A percentile compares a stretch with the other conserved stretches of the same genome.
phyloP scores from a whole-genome alignment of 208 protist species.

The Acanthamoeba triangularis region DNA sequence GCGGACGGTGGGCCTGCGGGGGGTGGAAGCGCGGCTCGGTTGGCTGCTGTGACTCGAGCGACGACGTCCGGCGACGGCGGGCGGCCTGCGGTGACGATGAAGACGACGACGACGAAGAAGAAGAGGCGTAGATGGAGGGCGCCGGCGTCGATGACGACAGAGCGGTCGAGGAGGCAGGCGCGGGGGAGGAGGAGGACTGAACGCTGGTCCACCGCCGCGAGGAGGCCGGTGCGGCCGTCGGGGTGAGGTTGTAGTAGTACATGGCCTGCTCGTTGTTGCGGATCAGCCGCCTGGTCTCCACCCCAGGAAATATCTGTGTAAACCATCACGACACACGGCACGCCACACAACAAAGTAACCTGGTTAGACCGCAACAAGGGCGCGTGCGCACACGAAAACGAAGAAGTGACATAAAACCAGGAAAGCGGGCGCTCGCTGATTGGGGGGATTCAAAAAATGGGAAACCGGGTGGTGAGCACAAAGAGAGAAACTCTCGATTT shows the following conservation, averaged over 20 bases:
- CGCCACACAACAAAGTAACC: not conserved
- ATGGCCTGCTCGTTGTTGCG: slow-evolving; percentile 57
- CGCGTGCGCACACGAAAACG: too few species aligned
- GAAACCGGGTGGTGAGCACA: not conserved
- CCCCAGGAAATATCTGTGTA: not conserved
- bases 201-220: not conserved
- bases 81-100: too few species aligned
- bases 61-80: too few species aligned
- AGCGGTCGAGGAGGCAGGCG: not conserved
- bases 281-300: slow-evolving; percentile 28
- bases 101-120: too few species aligned
- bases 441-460: not conserved
- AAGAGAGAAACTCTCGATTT: not conserved
- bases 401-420: too few species aligned
- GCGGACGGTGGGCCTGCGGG: too few species aligned
- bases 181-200: not conserved
- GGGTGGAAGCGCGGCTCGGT: too few species aligned
- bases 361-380: not conserved
- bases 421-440: not conserved
- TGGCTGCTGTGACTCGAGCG: too few species aligned
- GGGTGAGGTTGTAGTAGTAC: slow-evolving; percentile 36
- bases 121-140: not conserved
- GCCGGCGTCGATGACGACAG: not conserved
- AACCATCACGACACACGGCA: not conserved
- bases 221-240: not conserved